Conservation (phyloP, 208 protist species). For the Trypanosoma avium region DNA sequence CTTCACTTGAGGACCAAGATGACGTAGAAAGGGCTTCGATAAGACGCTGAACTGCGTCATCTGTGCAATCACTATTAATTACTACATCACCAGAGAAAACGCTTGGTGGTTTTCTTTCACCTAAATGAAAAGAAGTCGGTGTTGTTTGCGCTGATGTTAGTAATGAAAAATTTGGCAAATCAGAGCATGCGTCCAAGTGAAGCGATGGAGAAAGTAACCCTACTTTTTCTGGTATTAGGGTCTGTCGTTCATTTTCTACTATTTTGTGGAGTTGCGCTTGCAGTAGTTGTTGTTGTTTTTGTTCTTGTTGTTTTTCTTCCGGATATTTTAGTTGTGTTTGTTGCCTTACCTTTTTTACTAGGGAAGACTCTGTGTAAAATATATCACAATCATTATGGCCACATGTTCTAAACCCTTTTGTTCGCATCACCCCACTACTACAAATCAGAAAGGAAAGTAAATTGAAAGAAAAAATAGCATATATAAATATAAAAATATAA, state of each 20-base stretch:
- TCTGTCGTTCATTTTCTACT: neutral
- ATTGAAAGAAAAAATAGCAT: neutral
- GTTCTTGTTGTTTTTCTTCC: neutral
- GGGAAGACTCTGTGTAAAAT: no score
- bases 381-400: neutral
- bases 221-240: no score
- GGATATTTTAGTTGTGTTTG: neutral
- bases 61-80: neutral
- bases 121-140: neutral
- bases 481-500: neutral
- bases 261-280: no score
- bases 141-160: neutral
- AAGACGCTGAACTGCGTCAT: conserved; percentile 32
- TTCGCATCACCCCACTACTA: conserved; percentile 1
- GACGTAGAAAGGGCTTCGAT: conserved; percentile 67
- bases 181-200: neutral
- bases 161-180: neutral
- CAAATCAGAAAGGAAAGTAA: neutral
- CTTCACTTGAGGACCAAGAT: conserved; percentile 49
- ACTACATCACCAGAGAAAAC: neutral
- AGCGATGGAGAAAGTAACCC: conserved; percentile 15
- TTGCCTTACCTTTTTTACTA: no score
- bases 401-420: neutral
- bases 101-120: neutral
- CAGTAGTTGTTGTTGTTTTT: neutral